Base-by-base conservation (phyloP, 2,329 filamentous ascomycete species). In the Calcarisporium arbuscula region DNA sequence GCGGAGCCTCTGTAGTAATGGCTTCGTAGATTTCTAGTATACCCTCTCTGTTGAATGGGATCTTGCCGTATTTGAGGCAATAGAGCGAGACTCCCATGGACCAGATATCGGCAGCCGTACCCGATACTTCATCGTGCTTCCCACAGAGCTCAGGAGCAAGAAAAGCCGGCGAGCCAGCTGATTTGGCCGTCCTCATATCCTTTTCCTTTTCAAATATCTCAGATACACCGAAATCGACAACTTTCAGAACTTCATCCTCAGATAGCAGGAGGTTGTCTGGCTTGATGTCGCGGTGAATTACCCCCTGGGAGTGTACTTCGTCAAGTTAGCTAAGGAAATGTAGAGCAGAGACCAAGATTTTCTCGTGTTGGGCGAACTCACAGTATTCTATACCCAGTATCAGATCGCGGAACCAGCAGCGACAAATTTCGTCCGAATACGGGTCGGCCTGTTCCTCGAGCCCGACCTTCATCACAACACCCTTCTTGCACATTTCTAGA, bases 201-300 rank as follows among this genome's bases (percentile, higher is more conserved):
- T 83, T 70, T 3, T 66, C 52, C 56, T 94, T 95, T 53, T 90
- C 83, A 48, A 98, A 98, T 80, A 98, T 95, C 55, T 98, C 90
- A 1, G 90, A 96, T 7, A 96, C 92, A n/a, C 92, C 92, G 68
- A 98, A 98, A 58, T 96, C 92, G 34, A 94, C 88, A 45, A 98
- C 83, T 58, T 96, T 98, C 34, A 98, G 74, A n/a, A 95, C 80
- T 50, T 96, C 84, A 36, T 95, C 89, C 22, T 82, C 75, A 1
- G 88, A 95, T 25, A 98, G 67, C 7, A 98, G 73, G 34, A 94
- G 82, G 49, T 98, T 98, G 58, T 96, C 92, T 0, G 92, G 92
- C 61, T 98, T 98, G 65, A 98, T 95, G 52, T 98, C 92, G 34
- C 92, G 79, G 58, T 98, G 92, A 12, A 95, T 85, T 46, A 96